phyloP scores from a whole-genome alignment of 176 grass and related monocot species.

The Thalia dealbata region DNA sequence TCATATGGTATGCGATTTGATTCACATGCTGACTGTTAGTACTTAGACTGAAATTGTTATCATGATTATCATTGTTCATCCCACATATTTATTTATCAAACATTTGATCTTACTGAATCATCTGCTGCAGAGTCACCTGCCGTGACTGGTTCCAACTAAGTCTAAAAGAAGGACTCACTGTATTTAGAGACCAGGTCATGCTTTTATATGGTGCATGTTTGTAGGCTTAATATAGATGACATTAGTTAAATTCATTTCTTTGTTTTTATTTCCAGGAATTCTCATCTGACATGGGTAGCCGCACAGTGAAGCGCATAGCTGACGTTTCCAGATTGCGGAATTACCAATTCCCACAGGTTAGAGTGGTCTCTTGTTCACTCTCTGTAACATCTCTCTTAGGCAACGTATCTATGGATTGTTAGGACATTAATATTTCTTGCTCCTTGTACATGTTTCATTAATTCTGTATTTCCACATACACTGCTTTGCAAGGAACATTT shows the following conservation, averaged over 20 bases:
- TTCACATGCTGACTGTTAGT: neutral
- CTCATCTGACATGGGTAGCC: constrained; percentile 89
- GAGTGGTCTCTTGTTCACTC: neutral
- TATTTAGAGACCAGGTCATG: constrained; percentile 89
- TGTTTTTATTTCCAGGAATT: constrained; percentile 52
- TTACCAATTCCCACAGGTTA: constrained; percentile 97
- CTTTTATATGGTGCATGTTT: constrained; percentile 4
- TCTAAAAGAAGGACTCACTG: constrained; percentile 93
- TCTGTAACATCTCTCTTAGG: neutral
- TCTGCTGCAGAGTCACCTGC: constrained; percentile 81
- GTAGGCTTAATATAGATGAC: constrained; percentile 2
- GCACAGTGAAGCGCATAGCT: constrained; percentile 80
- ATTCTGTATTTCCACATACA: neutral
- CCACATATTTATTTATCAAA: neutral
- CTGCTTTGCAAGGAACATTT: neutral
- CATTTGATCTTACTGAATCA: neutral
- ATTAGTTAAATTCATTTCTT: neutral
- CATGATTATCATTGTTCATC: neutral
- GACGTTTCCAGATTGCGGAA: constrained; percentile 90
- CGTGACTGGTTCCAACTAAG: constrained; percentile 99
- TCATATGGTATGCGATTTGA: neutral
- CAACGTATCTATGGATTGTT: neutral
- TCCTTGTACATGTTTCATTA: constrained; percentile 5
- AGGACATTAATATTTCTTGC: neutral
- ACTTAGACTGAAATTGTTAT: neutral